phyloP scores from a whole-genome alignment of 208 protist genomes.

The Endotrypanum monterogeii region DNA sequence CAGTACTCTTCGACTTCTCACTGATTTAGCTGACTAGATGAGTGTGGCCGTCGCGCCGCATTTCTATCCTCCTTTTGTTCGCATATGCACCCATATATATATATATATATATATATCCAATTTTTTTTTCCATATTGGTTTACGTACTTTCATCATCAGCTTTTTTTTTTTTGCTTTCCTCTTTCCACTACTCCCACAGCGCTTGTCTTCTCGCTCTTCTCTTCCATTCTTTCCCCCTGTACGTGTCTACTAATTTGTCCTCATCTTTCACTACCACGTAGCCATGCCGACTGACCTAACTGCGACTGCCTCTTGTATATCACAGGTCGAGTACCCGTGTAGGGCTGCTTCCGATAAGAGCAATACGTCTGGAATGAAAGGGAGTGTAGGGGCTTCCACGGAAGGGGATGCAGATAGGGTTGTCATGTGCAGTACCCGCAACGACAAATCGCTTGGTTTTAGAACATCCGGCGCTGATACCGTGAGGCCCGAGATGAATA shows the following conservation, averaged over 20 bases:
- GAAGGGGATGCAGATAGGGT: constrained; percentile 8
- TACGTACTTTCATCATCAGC: background rate
- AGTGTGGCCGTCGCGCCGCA: background rate
- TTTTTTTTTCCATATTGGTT: no score
- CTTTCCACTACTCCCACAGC: no score
- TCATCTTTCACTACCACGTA: background rate
- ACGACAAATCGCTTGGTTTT: constrained; percentile 20
- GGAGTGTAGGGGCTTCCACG: constrained; percentile 6
- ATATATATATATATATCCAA: no score
- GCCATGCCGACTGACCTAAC: background rate
- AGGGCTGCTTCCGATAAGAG: constrained; percentile 6
- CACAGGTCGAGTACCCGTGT: background rate
- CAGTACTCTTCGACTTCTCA: no score
- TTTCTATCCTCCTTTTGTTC: no score
- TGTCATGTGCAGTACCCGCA: constrained; percentile 11
- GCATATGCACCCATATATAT: no score
- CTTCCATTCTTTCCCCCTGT: background rate
- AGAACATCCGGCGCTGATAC: constrained; percentile 19
- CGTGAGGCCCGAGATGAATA: constrained; percentile 6
- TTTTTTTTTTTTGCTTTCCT: background rate
- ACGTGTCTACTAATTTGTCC: background rate
- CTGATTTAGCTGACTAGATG: background rate
- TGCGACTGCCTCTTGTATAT: background rate
- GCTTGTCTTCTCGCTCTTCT: background rate
- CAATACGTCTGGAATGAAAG: constrained; percentile 20